A percentile compares a stretch with the other conserved stretches of the same genome.
Conservation (phyloP, 2,329 filamentous ascomycete genomes). For the Dactylonectria macrodidyma region DNA sequence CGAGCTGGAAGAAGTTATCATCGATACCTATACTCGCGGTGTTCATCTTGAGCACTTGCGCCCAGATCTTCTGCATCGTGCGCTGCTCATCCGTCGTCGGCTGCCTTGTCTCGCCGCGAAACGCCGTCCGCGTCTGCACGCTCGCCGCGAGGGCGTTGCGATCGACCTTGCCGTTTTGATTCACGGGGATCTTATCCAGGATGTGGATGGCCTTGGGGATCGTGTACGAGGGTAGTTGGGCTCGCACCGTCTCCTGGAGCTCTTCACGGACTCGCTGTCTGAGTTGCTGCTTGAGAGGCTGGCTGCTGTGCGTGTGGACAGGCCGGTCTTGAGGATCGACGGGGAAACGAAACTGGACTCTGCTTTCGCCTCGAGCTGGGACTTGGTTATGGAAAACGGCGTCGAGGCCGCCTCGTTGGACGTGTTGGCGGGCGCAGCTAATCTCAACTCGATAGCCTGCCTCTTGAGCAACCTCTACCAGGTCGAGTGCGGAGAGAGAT, state of each 20-base stretch:
- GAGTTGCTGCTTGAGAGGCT: constrained; percentile 1
- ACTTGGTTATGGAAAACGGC: constrained; percentile 55
- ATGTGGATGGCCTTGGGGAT: constrained; percentile 40
- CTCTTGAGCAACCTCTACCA: constrained; percentile 44
- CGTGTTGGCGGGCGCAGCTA: constrained; percentile 59
- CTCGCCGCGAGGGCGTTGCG: constrained; percentile 17
- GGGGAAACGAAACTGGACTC: constrained; percentile 44
- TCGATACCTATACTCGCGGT: constrained; percentile 54
- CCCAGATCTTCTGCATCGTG: constrained; percentile 55
- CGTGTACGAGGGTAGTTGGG: constrained; percentile 45
- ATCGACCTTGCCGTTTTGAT: constrained; percentile 46
- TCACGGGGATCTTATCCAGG: constrained; percentile 45
- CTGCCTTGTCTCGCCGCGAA: constrained; percentile 13
- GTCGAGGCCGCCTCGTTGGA: constrained; percentile 46
- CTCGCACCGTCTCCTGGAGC: neutral
- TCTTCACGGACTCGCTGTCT: neutral
- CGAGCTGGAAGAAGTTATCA: constrained; percentile 64
- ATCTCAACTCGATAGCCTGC: constrained; percentile 62
- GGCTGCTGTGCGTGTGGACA: neutral
- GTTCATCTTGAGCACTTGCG: constrained; percentile 51
- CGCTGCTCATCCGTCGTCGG: constrained; percentile 19
- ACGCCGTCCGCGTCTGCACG: neutral
- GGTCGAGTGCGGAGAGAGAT: constrained; percentile 33
- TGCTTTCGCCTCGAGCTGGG: constrained; percentile 19
- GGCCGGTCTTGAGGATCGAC: constrained; percentile 26